Evolutionary conservation across 345 rosid genomes (phyloP).

Genomic region (Tarenaya hassleriana): DNA sequence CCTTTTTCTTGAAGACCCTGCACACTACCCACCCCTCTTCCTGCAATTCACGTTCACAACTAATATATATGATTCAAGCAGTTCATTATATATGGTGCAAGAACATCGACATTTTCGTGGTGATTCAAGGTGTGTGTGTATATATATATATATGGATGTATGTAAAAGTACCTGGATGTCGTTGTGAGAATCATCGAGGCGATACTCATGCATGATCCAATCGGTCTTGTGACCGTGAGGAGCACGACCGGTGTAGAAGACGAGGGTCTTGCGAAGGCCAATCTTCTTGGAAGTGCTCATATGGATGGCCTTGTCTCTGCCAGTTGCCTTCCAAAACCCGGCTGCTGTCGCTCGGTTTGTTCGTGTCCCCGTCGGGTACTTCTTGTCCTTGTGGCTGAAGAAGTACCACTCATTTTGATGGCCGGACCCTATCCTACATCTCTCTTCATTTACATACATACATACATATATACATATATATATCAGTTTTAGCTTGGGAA

Average conservation of each 20-base stretch:
- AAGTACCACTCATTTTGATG: no score
- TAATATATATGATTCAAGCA: no score
- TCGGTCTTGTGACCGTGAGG: slow-evolving; percentile 67
- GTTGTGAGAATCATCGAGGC: slow-evolving; percentile 46
- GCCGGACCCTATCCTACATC: no score
- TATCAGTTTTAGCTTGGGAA: no score
- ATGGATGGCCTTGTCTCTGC: slow-evolving; percentile 66
- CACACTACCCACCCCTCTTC: slow-evolving; percentile 97
- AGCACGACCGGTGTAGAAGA: slow-evolving; percentile 79
- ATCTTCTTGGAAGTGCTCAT: slow-evolving; percentile 45
- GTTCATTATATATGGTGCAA: no score
- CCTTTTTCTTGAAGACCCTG: slow-evolving; percentile 81
- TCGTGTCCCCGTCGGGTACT: slow-evolving; percentile 38
- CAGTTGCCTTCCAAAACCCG: slow-evolving; percentile 96
- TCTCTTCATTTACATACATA: no score
- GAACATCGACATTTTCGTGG: no score
- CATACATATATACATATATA: no score
- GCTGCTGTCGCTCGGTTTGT: slow-evolving; percentile 82
- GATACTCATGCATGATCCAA: slow-evolving; percentile 92
- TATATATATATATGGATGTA: no score
- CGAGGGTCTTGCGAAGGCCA: slow-evolving; percentile 71
- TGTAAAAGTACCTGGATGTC: no score
- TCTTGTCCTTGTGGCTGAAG: no score
- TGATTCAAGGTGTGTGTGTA: no score
- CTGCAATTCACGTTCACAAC: slow-evolving; percentile 28